phyloP scores from a whole-genome alignment of 768 basidiomycete species.

The Naganishia randhawae region DNA sequence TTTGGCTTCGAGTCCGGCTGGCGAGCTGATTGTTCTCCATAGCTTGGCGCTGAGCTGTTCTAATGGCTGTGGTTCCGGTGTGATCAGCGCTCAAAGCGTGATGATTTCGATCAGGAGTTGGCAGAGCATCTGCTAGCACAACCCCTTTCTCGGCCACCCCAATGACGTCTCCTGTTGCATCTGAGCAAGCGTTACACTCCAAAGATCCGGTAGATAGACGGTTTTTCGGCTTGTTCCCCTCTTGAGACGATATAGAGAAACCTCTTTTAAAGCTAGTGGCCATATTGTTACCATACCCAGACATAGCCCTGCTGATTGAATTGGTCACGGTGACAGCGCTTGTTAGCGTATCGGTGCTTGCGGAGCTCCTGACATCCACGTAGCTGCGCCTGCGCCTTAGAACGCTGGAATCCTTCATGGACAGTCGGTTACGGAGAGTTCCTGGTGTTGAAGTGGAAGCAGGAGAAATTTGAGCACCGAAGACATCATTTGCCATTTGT shows the following conservation, averaged over 20 bases:
- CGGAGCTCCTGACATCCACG: constrained; percentile 35
- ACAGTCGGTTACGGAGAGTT: constrained; percentile 34
- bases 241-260: constrained; percentile 26
- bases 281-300: constrained; percentile 25
- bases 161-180: not conserved
- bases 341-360: constrained; percentile 5
- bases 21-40: not conserved
- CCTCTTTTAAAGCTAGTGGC: constrained; percentile 27
- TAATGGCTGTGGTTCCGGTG: not conserved
- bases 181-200: not conserved
- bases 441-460: not conserved
- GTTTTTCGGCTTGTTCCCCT: constrained; percentile 2
- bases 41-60: not conserved
- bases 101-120: not conserved
- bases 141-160: not conserved
- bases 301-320: constrained; percentile 15
- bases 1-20: not conserved
- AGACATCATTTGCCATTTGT: constrained; percentile 19
- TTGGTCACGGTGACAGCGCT: constrained; percentile 6
- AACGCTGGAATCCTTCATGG: constrained; percentile 37
- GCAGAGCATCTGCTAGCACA: not conserved
- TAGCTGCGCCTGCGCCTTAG: constrained; percentile 41
- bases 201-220: constrained; percentile 9
- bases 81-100: constrained; percentile 5
- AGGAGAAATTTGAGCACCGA: not conserved